Base-by-base conservation (phyloP, 129 eudicot species). In the Ambrosia trifida region DNA sequence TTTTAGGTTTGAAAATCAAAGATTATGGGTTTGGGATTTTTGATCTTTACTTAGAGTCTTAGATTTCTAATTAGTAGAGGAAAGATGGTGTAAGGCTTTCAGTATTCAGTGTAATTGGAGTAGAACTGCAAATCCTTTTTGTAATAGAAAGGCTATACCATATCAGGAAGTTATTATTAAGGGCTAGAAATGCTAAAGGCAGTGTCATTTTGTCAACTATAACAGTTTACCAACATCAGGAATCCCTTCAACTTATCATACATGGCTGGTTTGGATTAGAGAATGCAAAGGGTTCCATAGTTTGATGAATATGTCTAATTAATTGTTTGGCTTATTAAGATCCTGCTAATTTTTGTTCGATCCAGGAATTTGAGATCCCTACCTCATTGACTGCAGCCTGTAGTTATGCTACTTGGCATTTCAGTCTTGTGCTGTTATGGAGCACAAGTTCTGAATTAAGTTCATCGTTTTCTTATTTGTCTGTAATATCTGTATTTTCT, bases 1-100 rank as follows among this genome's bases (percentile, higher is more conserved):
- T 20, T 59, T 54, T 66, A 66, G 44, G 43, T 71, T 28, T 71
- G 75, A 24, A 41, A 71, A 20, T 18, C n/a, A 19, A 56, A 18
- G 41, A 70, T 54, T 1, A 36, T 20, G 38, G 8, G 41, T 20
- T 38, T 36, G 53, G 13, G 24, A 57, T 17, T 52, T 52, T 52
- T 2, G 3, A 10, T 36, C 24, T 24, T 54, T 38, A 35, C 41
- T 20, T 40, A 40, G 5, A 50, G 11, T 14, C 41, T 20, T 40
- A 40, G 5, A 50, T 17, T 14, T 20, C 16, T 40, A 3, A 17
- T 36, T 24, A 0, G 1, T 1, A 70, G 54, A 38, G 66, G 24
- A 19, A 70, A 70, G 36, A 70, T 24, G 6, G 10, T 41, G 66
- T 1, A 28, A 70, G 53, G 40, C 11, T 31, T 58, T 30, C 41